Base-by-base conservation (phyloP, 176 grass and related monocot genomes). In the Oryza nivara region DNA sequence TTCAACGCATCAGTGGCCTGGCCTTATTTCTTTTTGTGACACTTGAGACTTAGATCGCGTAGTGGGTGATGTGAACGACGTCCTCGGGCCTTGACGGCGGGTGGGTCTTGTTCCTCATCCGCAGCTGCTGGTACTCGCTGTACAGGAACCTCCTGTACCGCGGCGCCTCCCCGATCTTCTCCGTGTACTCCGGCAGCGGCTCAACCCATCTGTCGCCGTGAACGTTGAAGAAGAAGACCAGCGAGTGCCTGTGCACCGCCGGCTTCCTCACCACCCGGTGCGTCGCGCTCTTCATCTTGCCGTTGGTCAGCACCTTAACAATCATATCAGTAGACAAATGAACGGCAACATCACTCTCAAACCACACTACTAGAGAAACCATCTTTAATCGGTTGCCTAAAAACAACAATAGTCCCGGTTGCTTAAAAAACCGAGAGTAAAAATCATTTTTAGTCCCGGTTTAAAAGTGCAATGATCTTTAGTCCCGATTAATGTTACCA, bases 261-360 rank as follows among this genome's bases (percentile, higher is more conserved):
- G 67, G 74, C 68, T 48, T 90, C 74, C 73, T 78, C 13, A 90
- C 58, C 68, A 90, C 88, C 68, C 84, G 75, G 66, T 90, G 88
- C 40, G 67, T 86, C 13, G 84, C 72, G 78, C 83, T 83, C 73
- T 65, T 82, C 5, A 88, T 14, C 73, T 70, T 70, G 1, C 58
- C 16, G 71, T 85, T 89, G 71, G 65, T 85, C 30, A 89, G 65
- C 11, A 86, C 88, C 85, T 87, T 66, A 5, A 49, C 49, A 5
- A 49, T 12, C 25, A 25, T 7, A 38, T 5, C 1, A 6, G 9
- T 5, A 70, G 3, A 40, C n/a, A 35, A 38, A 43, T 5, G 34
- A 56, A 56, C 4, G 51, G 1, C 16, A 56, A 17, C 65, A 22
- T 67, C 47, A 2, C 11, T 15, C 11, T 49, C 13, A 49, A 25